These are phyloP conservation scores for Trichoderma asperellum DNA, from an alignment of 2,329 filamentous ascomycete genomes.

Conservation along the genomic window DNA sequence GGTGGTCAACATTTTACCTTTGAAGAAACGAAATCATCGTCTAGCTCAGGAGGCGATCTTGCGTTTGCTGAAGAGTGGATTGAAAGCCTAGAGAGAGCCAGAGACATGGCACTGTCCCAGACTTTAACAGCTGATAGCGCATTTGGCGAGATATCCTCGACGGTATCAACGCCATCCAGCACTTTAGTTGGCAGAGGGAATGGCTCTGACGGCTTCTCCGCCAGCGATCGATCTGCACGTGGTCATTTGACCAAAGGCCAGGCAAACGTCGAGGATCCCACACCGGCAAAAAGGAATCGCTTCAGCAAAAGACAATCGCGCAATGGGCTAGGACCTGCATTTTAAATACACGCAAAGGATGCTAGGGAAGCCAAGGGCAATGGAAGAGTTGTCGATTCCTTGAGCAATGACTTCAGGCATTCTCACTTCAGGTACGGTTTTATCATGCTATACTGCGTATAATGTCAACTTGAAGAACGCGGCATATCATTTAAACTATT, in stretches of 20 bases:
- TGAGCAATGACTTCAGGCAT: constrained; percentile 16
- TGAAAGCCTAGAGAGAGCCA: constrained; percentile 82
- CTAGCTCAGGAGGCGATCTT: constrained; percentile 62
- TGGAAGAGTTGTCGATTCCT: not conserved
- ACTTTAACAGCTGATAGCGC: constrained; percentile 68
- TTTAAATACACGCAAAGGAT: constrained; percentile 10
- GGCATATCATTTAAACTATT: constrained; percentile 16
- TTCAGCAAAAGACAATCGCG: constrained; percentile 95
- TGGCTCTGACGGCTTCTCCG: constrained; percentile 55
- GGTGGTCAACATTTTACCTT: constrained; percentile 89
- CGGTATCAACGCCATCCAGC: constrained; percentile 75
- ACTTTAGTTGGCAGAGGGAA: constrained; percentile 66
- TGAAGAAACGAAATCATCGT: constrained; percentile 79
- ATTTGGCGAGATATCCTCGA: constrained; percentile 70
- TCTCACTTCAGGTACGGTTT: constrained; percentile 6
- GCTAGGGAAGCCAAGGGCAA: not conserved
- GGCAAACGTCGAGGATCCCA: constrained; percentile 56
- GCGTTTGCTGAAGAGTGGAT: constrained; percentile 88
- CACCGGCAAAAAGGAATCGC: constrained; percentile 58
- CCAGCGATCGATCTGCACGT: constrained; percentile 58
- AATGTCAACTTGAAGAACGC: constrained; percentile 23
- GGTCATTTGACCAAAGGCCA: constrained; percentile 65
- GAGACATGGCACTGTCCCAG: constrained; percentile 80
- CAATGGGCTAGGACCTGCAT: constrained; percentile 60
- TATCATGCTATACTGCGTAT: constrained; percentile 16